Percentiles rank a stretch among this genome's conserved stretches.
Conservation (phyloP, 192 early-diverging fungal species). For the Gryganskiella cystojenkinii region DNA sequence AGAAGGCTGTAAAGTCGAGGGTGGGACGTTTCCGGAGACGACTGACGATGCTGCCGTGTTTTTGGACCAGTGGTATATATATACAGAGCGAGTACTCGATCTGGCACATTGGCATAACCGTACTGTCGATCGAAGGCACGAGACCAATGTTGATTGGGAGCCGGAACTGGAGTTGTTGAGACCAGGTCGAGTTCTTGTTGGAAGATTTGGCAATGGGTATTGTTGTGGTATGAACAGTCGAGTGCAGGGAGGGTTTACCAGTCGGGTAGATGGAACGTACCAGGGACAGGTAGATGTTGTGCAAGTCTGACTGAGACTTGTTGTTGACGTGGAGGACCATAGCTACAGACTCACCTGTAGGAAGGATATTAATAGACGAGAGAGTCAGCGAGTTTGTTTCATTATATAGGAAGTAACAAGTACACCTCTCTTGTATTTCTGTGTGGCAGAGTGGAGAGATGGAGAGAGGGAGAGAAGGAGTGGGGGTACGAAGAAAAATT, state of each 20-base stretch:
- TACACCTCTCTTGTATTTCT: background rate
- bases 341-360: slow-evolving; percentile 20
- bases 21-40: slow-evolving; percentile 13
- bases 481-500: background rate
- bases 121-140: slow-evolving; percentile 11
- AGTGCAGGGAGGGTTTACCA: background rate
- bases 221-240: slow-evolving; percentile 16
- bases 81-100: slow-evolving; percentile 29
- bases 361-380: background rate
- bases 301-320: slow-evolving; percentile 15
- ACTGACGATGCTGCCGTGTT: slow-evolving; percentile 18
- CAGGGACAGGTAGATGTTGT: slow-evolving; percentile 25
- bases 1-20: slow-evolving; percentile 14
- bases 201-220: slow-evolving; percentile 24
- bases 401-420: too few species aligned
- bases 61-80: slow-evolving; percentile 21
- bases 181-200: slow-evolving; percentile 25
- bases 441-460: background rate
- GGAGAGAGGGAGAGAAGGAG: background rate
- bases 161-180: slow-evolving; percentile 33
- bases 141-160: slow-evolving; percentile 11
- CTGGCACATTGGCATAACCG: slow-evolving; percentile 22
- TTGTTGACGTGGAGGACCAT: slow-evolving; percentile 27
- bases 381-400: slow-evolving; percentile 2
- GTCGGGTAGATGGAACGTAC: slow-evolving; percentile 22